Evolutionary conservation across 2,329 filamentous ascomycete species (phyloP).

Genomic region (Colletotrichum limetticola): DNA sequence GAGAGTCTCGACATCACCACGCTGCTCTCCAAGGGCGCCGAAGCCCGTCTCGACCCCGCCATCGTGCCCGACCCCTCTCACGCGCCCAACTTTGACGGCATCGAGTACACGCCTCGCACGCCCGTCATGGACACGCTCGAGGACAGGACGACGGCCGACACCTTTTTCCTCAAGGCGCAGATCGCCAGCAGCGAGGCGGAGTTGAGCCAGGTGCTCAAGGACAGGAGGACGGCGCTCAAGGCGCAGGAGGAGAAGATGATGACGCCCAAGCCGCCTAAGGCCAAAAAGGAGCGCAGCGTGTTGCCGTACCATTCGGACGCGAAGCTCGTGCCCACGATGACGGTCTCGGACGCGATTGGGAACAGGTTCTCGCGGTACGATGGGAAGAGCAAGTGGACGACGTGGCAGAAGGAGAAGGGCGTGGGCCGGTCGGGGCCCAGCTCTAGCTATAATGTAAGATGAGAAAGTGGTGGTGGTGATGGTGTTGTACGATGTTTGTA

Average conservation of each 20-base stretch:
- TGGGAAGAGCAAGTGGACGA: constrained; percentile 27
- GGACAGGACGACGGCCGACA: constrained; percentile 55
- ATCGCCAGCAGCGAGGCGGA: constrained; percentile 81
- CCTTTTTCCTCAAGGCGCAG: constrained; percentile 83
- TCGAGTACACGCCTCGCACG: constrained; percentile 75
- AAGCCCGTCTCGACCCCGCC: constrained; percentile 75
- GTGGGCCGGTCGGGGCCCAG: constrained; percentile 28
- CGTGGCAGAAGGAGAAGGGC: constrained; percentile 35
- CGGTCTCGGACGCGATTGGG: constrained; percentile 47
- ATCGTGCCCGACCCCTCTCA: constrained; percentile 63
- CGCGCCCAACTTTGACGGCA: constrained; percentile 69
- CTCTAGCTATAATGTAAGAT: constrained; percentile 32
- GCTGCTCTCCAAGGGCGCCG: constrained; percentile 78
- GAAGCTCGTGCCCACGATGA: constrained; percentile 48
- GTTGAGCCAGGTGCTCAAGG: constrained; percentile 76
- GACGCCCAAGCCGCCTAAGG: constrained; percentile 12
- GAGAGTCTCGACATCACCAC: constrained; percentile 85
- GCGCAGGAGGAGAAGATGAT: constrained; percentile 40
- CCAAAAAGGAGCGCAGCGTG: constrained; percentile 36
- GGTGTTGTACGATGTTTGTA: constrained; percentile 15
- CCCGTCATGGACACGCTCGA: constrained; percentile 84
- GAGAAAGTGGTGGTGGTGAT: too few species aligned
- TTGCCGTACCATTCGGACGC: constrained; percentile 51
- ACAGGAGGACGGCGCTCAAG: constrained; percentile 55
- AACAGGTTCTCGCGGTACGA: constrained; percentile 31